Base-by-base conservation (phyloP, 2,329 filamentous ascomycete species). In the Zasmidium citrigriseum region DNA sequence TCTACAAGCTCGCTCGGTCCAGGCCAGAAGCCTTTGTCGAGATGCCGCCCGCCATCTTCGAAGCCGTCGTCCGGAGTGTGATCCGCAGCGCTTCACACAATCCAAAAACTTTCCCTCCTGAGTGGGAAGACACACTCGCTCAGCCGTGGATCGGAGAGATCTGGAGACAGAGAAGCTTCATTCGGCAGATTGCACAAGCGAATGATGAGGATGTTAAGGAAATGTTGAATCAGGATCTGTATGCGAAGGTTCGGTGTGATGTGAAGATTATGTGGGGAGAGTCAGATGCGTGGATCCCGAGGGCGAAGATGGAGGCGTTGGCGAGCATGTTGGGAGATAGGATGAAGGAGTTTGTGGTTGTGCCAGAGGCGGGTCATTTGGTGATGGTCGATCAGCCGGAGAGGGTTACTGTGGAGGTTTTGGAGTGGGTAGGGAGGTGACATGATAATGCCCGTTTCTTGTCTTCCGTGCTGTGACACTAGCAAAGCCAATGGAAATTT, bases 211-310 rank as follows among this genome's bases (percentile, higher is more conserved):
- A 73, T 25, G 73, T 80, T n/a, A 76, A 78, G 57, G 67, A 62
- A 11, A 66, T 68, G 63, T 77, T 80, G 47, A 55, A 66, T 2
- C 68, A 72, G 23, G 68, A 79, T 1, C 72, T 77, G 4, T 58
- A 68, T 20, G 67, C 57, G 14, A 59, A 77, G 11, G 75, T 76
- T 0, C 49, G 55, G 14, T 70, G 67, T 52, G 55, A 59, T 46
- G 73, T 80, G 4, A 76, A 71, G 58, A 67, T 81, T 4, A 70
- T 80, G 7, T 80, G 78, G 78, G 79, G 78, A 1, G 69, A 68
- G 22, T 64, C 78, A 2, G 78, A 81, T 59, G 59, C 59, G 34
- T 80, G 78, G 79, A 73, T 80, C 47, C 77, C 76, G 0, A 70
- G 72, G 0, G 72, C 77, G 51, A 73, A 68, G 24, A 76, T 78